phyloP scores from a whole-genome alignment of 2,329 filamentous ascomycete genomes.

The Colletotrichum spaethianum region DNA sequence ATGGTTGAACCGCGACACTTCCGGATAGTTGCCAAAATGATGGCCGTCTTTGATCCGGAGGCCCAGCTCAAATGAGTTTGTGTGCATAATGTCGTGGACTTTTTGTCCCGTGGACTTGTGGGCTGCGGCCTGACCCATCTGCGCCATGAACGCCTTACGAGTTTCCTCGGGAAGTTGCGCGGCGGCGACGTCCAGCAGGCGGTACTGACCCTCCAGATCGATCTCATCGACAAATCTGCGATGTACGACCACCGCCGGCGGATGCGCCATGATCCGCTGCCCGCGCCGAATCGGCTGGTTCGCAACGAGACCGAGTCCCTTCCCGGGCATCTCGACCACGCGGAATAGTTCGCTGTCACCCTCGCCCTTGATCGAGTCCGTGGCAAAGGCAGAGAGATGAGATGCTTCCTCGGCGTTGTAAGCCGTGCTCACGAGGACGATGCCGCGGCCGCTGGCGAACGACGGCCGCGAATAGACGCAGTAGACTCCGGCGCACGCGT shows the following conservation, averaged over 20 bases:
- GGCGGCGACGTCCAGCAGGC: constrained; percentile 47
- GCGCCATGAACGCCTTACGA: constrained; percentile 43
- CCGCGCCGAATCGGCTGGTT: constrained; percentile 48
- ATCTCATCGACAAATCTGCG: constrained; percentile 42
- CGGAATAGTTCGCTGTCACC: constrained; percentile 22
- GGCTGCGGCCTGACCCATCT: constrained; percentile 45
- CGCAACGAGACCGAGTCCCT: constrained; percentile 51
- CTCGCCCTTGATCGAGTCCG: neutral
- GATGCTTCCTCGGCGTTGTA: constrained; percentile 37
- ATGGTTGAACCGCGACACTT: constrained; percentile 51
- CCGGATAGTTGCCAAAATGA: constrained; percentile 45
- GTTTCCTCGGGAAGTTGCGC: constrained; percentile 45
- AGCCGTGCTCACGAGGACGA: constrained; percentile 55
- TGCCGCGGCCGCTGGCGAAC: constrained; percentile 55
- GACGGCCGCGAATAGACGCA: constrained; percentile 54
- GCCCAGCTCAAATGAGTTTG: constrained; percentile 52
- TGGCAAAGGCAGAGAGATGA: constrained; percentile 21
- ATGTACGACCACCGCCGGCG: constrained; percentile 49
- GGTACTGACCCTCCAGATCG: constrained; percentile 44
- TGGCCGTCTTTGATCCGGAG: constrained; percentile 41
- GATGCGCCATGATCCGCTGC: constrained; percentile 50
- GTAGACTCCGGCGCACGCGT: constrained; percentile 38
- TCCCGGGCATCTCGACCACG: constrained; percentile 46
- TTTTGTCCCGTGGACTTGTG: constrained; percentile 45
- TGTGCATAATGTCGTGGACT: constrained; percentile 48